A percentile compares a stretch with the other conserved stretches of the same genome.
Conservation (phyloP, 164 flowering plant species). For the Nymphaea thermarum region DNA sequence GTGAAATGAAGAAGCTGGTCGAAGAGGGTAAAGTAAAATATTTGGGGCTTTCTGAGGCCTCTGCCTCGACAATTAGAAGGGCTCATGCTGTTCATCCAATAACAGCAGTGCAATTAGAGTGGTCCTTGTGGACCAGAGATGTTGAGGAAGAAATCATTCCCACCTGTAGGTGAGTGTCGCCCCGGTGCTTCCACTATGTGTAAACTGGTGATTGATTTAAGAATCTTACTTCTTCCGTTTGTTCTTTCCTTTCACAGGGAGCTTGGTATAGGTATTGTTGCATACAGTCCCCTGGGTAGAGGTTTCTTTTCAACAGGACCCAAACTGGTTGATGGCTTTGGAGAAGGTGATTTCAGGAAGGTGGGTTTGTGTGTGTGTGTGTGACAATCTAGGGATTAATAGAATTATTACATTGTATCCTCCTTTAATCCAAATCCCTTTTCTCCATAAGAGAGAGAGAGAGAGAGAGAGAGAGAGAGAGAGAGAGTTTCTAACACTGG, state of each 20-base stretch:
- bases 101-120: constrained; percentile 17
- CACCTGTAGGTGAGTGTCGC: constrained; percentile 13
- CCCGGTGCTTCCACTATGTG: neutral
- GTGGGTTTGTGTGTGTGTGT: constrained; percentile 8
- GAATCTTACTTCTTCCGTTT: constrained; percentile 3
- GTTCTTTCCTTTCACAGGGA: constrained; percentile 5
- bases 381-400: neutral
- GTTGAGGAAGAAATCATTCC: constrained; percentile 16
- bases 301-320: constrained; percentile 47
- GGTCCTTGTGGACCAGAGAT: constrained; percentile 18
- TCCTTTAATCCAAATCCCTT: neutral
- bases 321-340: constrained; percentile 22
- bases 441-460: neutral
- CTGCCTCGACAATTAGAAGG: constrained; percentile 17
- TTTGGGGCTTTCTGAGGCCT: constrained; percentile 17
- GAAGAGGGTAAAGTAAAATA: constrained; percentile 19
- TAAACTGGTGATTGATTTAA: neutral
- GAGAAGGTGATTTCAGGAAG: constrained; percentile 32
- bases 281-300: constrained; percentile 47
- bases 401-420: neutral
- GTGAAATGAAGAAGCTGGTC: constrained; percentile 16
- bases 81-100: constrained; percentile 21
- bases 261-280: constrained; percentile 49
- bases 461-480: neutral
- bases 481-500: neutral